These are phyloP conservation scores for Botrytis hyacinthi DNA, from an alignment of 2,329 filamentous ascomycete genomes.

Conservation along the genomic window DNA sequence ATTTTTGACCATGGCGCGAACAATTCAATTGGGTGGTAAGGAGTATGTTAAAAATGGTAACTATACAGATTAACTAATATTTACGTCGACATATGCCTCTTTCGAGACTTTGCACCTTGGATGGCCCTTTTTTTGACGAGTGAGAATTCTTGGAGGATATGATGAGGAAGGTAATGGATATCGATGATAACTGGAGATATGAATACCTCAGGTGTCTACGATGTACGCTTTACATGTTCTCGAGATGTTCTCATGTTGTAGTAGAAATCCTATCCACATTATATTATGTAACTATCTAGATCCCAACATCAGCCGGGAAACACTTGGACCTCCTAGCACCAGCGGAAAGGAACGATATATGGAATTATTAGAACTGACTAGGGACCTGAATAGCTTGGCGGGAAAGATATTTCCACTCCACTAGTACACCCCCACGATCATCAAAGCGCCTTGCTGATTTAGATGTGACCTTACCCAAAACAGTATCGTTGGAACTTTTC, in stretches of 20 bases:
- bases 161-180: background rate
- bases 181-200: background rate
- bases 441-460: background rate
- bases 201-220: no score
- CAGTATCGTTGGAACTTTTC: background rate
- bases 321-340: constrained; percentile 3
- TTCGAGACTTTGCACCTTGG: background rate
- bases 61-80: background rate
- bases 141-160: no score
- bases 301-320: background rate
- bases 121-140: background rate
- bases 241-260: no score
- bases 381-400: background rate
- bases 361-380: background rate
- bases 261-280: no score
- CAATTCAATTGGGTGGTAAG: background rate
- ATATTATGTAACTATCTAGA: no score
- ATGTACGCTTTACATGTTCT: no score
- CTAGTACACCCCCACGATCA: background rate
- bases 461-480: background rate
- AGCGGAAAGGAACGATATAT: background rate
- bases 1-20: background rate
- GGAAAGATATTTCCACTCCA: background rate
- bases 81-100: background rate
- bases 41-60: background rate